Evolutionary conservation across 2,329 filamentous ascomycete genomes (phyloP), one percentile per base, ranked within the genome.

Genomic region (Alternaria incomplexa): DNA sequence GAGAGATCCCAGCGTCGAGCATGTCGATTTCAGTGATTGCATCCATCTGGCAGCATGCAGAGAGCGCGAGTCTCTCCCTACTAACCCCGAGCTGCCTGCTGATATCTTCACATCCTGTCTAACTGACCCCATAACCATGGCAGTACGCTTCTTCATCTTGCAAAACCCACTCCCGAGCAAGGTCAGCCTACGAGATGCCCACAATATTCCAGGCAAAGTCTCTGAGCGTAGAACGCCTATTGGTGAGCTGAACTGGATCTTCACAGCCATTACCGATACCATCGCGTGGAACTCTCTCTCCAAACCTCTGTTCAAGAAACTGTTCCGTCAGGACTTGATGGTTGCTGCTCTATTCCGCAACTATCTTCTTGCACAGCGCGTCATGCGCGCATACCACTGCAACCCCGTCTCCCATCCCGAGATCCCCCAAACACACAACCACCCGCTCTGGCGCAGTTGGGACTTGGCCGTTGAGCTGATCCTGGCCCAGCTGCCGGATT

Each of bases 211-310:
- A 3, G 96, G 96, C 32, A 90, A 93, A 65, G 87, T 98, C 45
- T 95, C 97, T 76, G 96, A 99, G 81, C 88, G 96, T 63, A 87
- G 96, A 75, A 98, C 96, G 53, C 96, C 96, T 9, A 86, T 99
- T 32, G 96, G 96, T 65, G 96, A 99, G 81, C 85, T 99, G 13
- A 99, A 99, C 76, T 99, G 96, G 96, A 99, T 99, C 36, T 98
- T 99, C 77, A 99, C 96, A 1, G 96, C 96, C 58, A 98, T 99
- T 68, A 99, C 96, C 0, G 96, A 99, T 78, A 98, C 95, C 1
- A 99, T 99, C 73, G 96, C 96, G 0, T 99, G 96, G 96, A 98
- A 97, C 30, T 96, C 93, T 6, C 83, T 99, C 5, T 93, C 94
- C 4, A 91, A 95, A 48, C 89, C 93, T 20, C 83, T 97, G 11